A percentile compares a stretch with the other conserved stretches of the same genome.
phyloP scores from a whole-genome alignment of 371 early-diverging fungal species.

The Mucor plumbeus region DNA sequence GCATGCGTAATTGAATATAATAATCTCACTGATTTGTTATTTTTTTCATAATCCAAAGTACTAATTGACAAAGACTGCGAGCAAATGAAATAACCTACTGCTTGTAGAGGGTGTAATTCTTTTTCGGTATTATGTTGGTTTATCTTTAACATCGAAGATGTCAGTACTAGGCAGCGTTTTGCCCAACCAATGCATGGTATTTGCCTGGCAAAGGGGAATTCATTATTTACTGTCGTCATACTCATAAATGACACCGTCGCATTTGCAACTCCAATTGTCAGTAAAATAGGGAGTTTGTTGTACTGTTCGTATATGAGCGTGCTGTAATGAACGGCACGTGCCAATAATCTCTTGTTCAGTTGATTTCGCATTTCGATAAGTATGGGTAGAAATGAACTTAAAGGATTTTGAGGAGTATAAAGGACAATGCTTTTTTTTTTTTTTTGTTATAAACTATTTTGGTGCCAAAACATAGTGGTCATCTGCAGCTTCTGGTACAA shows the following conservation, averaged over 20 bases:
- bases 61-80: constrained; percentile 21
- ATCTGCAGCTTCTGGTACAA: constrained; percentile 26
- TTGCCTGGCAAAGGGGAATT: constrained; percentile 20
- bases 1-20: constrained; percentile 23
- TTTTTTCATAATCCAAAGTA: constrained; percentile 22
- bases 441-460: constrained; percentile 20
- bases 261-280: constrained; percentile 21
- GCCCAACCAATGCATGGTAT: constrained; percentile 22
- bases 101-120: constrained; percentile 21
- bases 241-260: constrained; percentile 14
- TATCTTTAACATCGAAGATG: constrained; percentile 16
- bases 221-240: constrained; percentile 5
- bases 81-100: constrained; percentile 14
- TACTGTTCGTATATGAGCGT: constrained; percentile 21
- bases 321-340: constrained; percentile 18
- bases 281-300: constrained; percentile 18
- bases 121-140: constrained; percentile 15
- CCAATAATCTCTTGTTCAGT: constrained; percentile 16
- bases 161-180: constrained; percentile 3
- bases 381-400: constrained; percentile 21
- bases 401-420: constrained; percentile 21
- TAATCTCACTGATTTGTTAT: neutral
- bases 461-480: constrained; percentile 17
- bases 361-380: constrained; percentile 23
- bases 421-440: constrained; percentile 20